These are phyloP conservation scores for Shiraia bambusicola DNA, from an alignment of 2,329 filamentous ascomycete genomes.

Conservation along the genomic window DNA sequence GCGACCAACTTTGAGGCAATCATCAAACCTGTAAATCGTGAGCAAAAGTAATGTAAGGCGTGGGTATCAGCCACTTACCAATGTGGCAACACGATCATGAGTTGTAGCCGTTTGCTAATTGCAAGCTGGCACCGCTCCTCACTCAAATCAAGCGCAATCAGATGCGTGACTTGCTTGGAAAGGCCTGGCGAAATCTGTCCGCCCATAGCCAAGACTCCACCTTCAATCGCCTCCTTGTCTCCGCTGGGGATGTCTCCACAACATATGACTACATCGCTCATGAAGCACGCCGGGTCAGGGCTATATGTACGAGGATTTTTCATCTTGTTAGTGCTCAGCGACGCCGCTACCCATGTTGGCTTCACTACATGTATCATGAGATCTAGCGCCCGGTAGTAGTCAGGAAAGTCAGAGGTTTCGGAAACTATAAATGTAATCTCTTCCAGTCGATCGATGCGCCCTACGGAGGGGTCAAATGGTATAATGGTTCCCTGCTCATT, in stretches of 20 bases:
- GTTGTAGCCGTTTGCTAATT: conserved; percentile 64
- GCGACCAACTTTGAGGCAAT: conserved; percentile 89
- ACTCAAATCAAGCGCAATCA: conserved; percentile 78
- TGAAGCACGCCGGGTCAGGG: conserved; percentile 87
- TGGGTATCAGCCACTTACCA: conserved; percentile 59
- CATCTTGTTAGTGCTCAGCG: conserved; percentile 67
- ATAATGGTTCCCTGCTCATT: conserved; percentile 53
- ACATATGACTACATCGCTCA: conserved; percentile 79
- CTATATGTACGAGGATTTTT: conserved; percentile 82
- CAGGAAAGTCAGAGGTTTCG: conserved; percentile 85
- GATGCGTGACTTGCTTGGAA: conserved; percentile 77
- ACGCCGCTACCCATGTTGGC: conserved; percentile 75
- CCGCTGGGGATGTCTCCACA: conserved; percentile 81
- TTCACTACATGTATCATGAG: conserved; percentile 82
- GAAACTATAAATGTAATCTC: conserved; percentile 67
- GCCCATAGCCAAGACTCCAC: conserved; percentile 85
- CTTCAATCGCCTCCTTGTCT: conserved; percentile 90
- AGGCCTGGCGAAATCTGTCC: conserved; percentile 75
- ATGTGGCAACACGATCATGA: conserved; percentile 87
- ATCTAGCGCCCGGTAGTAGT: conserved; percentile 73
- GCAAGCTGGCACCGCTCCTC: conserved; percentile 70
- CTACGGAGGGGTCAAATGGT: conserved; percentile 41
- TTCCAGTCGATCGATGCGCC: conserved; percentile 44
- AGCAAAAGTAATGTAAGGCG: background rate
- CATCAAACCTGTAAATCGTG: conserved; percentile 73